Conservation (phyloP, 176 grass and related monocot species). For the Musa acuminata region DNA sequence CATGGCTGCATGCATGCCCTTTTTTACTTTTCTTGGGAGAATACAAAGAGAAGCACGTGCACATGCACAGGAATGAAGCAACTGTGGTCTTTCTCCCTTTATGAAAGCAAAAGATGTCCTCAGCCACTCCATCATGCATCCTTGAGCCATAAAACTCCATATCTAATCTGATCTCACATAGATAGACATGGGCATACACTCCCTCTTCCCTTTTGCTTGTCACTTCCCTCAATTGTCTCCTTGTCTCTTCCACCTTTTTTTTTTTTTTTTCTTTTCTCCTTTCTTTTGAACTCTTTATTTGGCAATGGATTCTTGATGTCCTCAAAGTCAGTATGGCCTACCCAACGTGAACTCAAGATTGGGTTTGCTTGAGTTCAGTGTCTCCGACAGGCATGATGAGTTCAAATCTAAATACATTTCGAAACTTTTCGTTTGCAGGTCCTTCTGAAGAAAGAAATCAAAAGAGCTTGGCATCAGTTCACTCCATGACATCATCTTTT, state of each 20-base stretch:
- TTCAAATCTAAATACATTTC: conserved; percentile 10
- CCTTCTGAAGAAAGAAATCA: conserved; percentile 11
- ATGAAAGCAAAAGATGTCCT: not conserved
- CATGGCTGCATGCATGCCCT: not conserved
- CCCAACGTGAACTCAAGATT: conserved; percentile 15
- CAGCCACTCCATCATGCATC: not conserved
- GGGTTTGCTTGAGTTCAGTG: conserved; percentile 1
- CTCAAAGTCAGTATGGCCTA: not conserved
- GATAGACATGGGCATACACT: not conserved
- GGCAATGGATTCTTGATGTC: not conserved
- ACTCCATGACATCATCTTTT: too few relatives aligned
- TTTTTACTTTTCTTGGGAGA: not conserved
- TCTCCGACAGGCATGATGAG: conserved; percentile 10
- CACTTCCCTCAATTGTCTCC: not conserved
- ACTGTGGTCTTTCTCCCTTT: not conserved
- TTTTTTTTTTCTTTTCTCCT: not conserved
- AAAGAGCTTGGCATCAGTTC: not conserved
- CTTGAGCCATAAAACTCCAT: too few relatives aligned
- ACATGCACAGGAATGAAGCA: not conserved
- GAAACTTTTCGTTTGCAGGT: conserved; percentile 32
- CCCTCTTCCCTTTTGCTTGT: not conserved
- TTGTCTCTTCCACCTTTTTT: conserved; percentile 2
- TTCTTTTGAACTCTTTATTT: not conserved
- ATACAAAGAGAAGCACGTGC: not conserved
- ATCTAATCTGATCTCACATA: too few relatives aligned